Evolutionary conservation across 805 yeast genomes (phyloP), one percentile per base, ranked within the genome.

Genomic region (Blastobotrys terrestris): DNA sequence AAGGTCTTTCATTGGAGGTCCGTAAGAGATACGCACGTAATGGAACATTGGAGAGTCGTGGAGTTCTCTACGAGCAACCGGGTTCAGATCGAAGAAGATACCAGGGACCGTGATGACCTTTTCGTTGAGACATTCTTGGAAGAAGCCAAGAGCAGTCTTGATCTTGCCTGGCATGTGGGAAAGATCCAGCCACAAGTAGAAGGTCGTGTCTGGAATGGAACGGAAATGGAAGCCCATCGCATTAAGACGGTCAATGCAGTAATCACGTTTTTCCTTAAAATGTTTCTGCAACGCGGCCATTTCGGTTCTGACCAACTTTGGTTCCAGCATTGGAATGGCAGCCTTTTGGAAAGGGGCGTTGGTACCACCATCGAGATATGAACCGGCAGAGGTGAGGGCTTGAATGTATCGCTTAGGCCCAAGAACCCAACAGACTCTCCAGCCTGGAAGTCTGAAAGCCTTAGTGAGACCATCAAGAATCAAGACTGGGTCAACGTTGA

Each of bases 391-490:
- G 49, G 79, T 71, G 55, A 80, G 70, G 2, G 82, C 78, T 50
- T 68, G 70, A 57, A 80, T 77, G 61, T 80, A 80, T 49, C 77
- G 80, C 59, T 78, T 83, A 15, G 85, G 85, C 1, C 84, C 85
- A 54, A 80, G 68, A 51, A 80, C 72, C 85, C 85, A 80, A 58
- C 84, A 79, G 8, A 77, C 76, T 66, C 85, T 71, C 84, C 84
- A 80, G 1, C 85, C 85, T 1, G 85, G 85, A 46, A 80, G 71
- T 55, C 85, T 70, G 68, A 80, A 80, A 1, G 81, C 79, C 64
- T 80, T 80, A 48, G 85, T 80, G 40, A 80, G 69, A 1, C 85
- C 85, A 63, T 80, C 82, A 55, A 80, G 71, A 53, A 80, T 78
- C 58, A 80, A 71, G 6, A 80, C 85, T 0, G 84, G 84, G 59